These are phyloP conservation scores for Lepidopterella palustris DNA, from an alignment of 495 filamentous ascomycete species.

Conservation along the genomic window DNA sequence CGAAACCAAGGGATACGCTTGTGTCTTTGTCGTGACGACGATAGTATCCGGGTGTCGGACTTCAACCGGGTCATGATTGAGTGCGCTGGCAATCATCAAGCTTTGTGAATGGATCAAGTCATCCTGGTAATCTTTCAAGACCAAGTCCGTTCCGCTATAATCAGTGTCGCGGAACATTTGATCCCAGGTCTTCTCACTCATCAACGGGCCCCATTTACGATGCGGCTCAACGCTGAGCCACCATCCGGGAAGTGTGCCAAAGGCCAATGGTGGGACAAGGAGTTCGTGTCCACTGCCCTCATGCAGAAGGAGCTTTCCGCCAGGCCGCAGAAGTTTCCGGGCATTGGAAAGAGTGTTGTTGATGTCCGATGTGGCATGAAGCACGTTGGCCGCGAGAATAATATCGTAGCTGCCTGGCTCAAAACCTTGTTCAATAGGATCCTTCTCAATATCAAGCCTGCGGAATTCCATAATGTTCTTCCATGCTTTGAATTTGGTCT, in stretches of 20 bases:
- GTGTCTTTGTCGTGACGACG: background rate
- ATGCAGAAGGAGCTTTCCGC: conserved; percentile 16
- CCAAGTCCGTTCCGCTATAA: background rate
- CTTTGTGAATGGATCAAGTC: background rate
- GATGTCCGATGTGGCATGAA: conserved; percentile 19
- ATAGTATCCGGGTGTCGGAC: background rate
- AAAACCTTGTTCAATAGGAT: conserved; percentile 23
- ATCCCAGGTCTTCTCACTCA: background rate
- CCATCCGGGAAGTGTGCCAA: conserved; percentile 10
- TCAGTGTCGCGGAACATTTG: background rate
- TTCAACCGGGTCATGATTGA: background rate
- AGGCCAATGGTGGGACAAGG: background rate
- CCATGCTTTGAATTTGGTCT: conserved; percentile 8
- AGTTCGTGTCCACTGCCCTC: conserved; percentile 6
- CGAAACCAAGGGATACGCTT: background rate
- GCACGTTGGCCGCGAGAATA: conserved; percentile 19
- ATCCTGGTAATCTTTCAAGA: background rate
- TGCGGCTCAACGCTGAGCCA: conserved; percentile 2
- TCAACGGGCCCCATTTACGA: background rate
- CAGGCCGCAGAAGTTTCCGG: conserved; percentile 16
- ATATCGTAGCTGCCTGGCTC: conserved; percentile 20
- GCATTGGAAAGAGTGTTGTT: conserved; percentile 13
- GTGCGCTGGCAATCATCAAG: background rate
- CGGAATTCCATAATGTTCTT: conserved; percentile 12
- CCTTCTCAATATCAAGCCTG: conserved; percentile 20